phyloP scores from a whole-genome alignment of 2,329 filamentous ascomycete genomes.

The Neofusicoccum kwambonambiense region DNA sequence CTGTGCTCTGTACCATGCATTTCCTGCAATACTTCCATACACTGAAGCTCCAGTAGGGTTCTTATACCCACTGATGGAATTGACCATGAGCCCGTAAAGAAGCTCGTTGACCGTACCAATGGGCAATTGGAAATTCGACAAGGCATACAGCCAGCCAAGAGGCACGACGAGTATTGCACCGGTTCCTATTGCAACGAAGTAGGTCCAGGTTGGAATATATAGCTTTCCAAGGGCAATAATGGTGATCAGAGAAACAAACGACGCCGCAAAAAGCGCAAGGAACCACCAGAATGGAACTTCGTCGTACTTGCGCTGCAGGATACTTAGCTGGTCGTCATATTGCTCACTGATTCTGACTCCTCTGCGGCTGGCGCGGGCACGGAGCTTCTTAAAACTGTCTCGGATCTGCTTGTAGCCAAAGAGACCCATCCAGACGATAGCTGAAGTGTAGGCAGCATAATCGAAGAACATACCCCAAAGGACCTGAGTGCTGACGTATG shows the following conservation, averaged over 20 bases:
- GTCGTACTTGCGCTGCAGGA: slow-evolving; percentile 57
- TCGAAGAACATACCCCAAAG: slow-evolving; percentile 62
- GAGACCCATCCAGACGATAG: slow-evolving; percentile 58
- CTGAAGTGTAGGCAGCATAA: slow-evolving; percentile 59
- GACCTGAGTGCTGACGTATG: slow-evolving; percentile 59
- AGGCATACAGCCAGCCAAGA: slow-evolving; percentile 59
- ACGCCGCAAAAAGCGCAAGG: slow-evolving; percentile 48
- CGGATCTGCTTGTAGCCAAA: slow-evolving; percentile 55
- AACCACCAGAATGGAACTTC: slow-evolving; percentile 63
- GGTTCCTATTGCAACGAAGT: slow-evolving; percentile 56
- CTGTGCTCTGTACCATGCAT: slow-evolving; percentile 61
- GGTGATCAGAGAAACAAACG: slow-evolving; percentile 52
- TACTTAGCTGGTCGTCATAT: slow-evolving; percentile 59
- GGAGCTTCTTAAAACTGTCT: slow-evolving; percentile 45
- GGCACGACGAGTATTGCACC: slow-evolving; percentile 58
- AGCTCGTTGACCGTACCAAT: slow-evolving; percentile 62
- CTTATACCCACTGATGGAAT: slow-evolving; percentile 50
- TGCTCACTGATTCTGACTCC: slow-evolving; percentile 38
- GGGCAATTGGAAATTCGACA: slow-evolving; percentile 55
- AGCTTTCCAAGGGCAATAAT: slow-evolving; percentile 53
- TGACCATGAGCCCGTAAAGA: slow-evolving; percentile 60
- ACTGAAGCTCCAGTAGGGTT: slow-evolving; percentile 59
- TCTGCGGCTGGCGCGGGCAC: slow-evolving; percentile 23
- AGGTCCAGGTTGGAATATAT: slow-evolving; percentile 61
- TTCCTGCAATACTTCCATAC: slow-evolving; percentile 60